Evolutionary conservation across 352 stramenopile species (phyloP).

Genomic region (Phytophthora litchii): DNA sequence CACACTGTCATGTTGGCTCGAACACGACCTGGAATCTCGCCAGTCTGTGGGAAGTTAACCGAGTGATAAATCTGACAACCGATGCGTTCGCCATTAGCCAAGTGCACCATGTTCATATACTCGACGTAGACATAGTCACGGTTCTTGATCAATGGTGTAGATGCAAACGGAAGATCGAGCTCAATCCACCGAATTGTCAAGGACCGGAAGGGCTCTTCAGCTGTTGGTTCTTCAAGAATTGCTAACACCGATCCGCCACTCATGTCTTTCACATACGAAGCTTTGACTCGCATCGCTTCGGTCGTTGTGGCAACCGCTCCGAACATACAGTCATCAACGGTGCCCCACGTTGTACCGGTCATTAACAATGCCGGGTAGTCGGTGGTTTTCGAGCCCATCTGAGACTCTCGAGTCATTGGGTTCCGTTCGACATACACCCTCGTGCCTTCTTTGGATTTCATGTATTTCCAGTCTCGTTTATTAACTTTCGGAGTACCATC

Average conservation of each 20-base stretch:
- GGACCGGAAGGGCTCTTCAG: constrained; percentile 48
- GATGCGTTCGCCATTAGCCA: constrained; percentile 40
- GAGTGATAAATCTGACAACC: constrained; percentile 59
- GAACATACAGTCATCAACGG: constrained; percentile 44
- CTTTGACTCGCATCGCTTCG: constrained; percentile 41
- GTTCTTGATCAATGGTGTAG: constrained; percentile 32
- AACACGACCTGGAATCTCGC: constrained; percentile 32
- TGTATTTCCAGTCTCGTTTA: constrained; percentile 30
- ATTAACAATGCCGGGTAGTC: constrained; percentile 28
- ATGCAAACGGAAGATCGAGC: constrained; percentile 31
- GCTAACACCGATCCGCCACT: constrained; percentile 46
- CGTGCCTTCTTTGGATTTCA: constrained; percentile 37
- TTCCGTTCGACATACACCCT: constrained; percentile 37
- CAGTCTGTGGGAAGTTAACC: constrained; percentile 46
- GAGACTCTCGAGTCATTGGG: constrained; percentile 16
- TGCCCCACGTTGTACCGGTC: constrained; percentile 33
- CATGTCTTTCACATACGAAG: constrained; percentile 50
- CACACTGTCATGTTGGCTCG: constrained; percentile 53
- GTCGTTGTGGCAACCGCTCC: constrained; percentile 34
- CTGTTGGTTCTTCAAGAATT: constrained; percentile 41
- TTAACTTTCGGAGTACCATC: constrained; percentile 33
- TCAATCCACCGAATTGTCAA: constrained; percentile 39
- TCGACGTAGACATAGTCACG: constrained; percentile 55
- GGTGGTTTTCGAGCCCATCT: constrained; percentile 15
- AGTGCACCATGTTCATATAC: constrained; percentile 45